Percentiles rank a stretch among this genome's conserved stretches.
These are phyloP conservation scores for Colletotrichum falcatum DNA, from an alignment of 2,329 filamentous ascomycete genomes.

Conservation along the genomic window DNA sequence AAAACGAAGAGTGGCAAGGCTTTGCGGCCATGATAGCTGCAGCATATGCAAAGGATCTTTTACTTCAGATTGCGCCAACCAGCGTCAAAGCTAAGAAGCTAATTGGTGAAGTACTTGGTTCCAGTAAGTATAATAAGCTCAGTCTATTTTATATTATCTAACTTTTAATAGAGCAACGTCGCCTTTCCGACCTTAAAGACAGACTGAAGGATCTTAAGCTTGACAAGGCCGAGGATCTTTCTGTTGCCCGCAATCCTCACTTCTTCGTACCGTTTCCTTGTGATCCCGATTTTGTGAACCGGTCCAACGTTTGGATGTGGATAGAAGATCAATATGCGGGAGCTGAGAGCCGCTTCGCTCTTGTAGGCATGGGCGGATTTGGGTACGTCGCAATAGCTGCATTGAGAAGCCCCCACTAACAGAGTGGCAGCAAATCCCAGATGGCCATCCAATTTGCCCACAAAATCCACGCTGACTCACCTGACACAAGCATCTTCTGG, in stretches of 20 bases:
- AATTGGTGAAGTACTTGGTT: not conserved
- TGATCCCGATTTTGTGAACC: conserved; percentile 40
- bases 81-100: conserved; percentile 37
- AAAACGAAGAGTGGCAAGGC: conserved; percentile 44
- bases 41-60: conserved; percentile 46
- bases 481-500: conserved; percentile 41
- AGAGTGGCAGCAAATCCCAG: conserved; percentile 40
- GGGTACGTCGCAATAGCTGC: conserved; percentile 19
- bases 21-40: conserved; percentile 46
- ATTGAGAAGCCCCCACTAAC: conserved; percentile 6
- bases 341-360: conserved; percentile 14
- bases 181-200: not conserved
- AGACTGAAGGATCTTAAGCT: too few species aligned
- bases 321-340: conserved; percentile 21
- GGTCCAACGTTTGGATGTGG: conserved; percentile 32
- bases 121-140: not conserved
- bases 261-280: conserved; percentile 34
- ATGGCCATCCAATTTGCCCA: conserved; percentile 42
- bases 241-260: not conserved
- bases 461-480: conserved; percentile 3
- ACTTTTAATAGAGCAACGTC: not conserved
- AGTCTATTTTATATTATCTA: not conserved
- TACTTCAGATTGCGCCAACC: conserved; percentile 21
- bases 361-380: conserved; percentile 40
- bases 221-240: not conserved